Evolutionary conservation across 1,139 yeast genomes (phyloP), one percentile per base, ranked within the genome.

Genomic region (Protomyces inouyei): DNA sequence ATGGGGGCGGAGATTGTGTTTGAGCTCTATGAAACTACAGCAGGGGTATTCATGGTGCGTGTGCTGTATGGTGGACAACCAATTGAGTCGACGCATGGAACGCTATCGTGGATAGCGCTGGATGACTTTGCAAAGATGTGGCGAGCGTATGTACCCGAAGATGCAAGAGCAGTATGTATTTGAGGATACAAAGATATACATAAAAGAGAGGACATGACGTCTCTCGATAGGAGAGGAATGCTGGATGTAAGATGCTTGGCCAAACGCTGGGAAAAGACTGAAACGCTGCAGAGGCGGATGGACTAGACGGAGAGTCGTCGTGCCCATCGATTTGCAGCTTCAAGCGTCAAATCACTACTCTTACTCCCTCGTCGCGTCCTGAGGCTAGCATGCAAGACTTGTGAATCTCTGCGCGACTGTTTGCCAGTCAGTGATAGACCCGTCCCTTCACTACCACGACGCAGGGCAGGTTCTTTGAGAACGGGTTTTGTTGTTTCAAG

Each of bases 1-100:
- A 77, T 78, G 79, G 80, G 79, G n/a, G 65, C 79, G 21, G 78
- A 78, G 61, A 69, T 76, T 45, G 74, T 74, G 0, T 73, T 77
- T 64, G 80, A 78, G 68, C 64, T 78, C 5, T 78, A 77, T 72
- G 64, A 70, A 36, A 70, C 72, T 48, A 67, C 69, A 14, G 63
- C 64, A 21, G 69, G 69, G 16, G 57, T 61, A 25, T 68, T 69
- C n/a, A 66, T 71, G 66, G 66, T 77, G 46, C 74, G 80, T 65
- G 75, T 75, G 25, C 68, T 78, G 25, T 78, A 77, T 68, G 70
- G 73, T 45, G 79, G 79, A 4, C 65, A 69, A 36, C 73, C 74
- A 5, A 46, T 46, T 2, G 18, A 18, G 52, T 21, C 28, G 23
- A 18, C 5, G 14, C 28, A 23, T 18, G 52, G 52, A 4, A 3